A percentile compares a stretch with the other conserved stretches of the same genome.
These are phyloP conservation scores for Bipolaris sorokiniana DNA, from an alignment of 2,329 filamentous ascomycete genomes.

Conservation along the genomic window DNA sequence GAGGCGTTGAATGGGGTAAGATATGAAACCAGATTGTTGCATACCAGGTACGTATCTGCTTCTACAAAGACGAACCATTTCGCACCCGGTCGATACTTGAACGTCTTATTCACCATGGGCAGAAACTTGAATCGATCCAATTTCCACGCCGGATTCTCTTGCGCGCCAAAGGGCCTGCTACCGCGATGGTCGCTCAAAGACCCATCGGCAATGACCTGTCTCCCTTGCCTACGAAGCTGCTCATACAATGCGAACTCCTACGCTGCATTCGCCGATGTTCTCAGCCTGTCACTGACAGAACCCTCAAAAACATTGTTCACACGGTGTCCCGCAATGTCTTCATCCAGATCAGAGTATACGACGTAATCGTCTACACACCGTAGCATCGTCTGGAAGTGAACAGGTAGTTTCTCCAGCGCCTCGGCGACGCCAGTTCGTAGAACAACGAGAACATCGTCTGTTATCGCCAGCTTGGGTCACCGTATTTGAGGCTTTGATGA, in stretches of 20 bases:
- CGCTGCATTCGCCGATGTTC: conserved; percentile 2
- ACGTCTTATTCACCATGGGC: conserved; percentile 39
- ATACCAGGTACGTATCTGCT: conserved; percentile 62
- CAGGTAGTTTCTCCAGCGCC: conserved; percentile 59
- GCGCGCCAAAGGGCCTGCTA: conserved; percentile 12
- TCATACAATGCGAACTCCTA: conserved; percentile 43
- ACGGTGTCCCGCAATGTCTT: conserved; percentile 30
- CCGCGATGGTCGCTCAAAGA: conserved; percentile 15
- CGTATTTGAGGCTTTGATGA: background rate
- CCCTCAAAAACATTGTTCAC: conserved; percentile 41
- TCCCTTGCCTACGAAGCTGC: conserved; percentile 34
- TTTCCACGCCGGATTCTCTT: conserved; percentile 27
- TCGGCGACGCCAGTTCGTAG: conserved; percentile 64
- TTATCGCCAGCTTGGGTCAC: conserved; percentile 5
- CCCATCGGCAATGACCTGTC: conserved; percentile 22
- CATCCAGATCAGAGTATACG: conserved; percentile 45
- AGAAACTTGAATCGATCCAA: conserved; percentile 46
- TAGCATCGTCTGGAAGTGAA: conserved; percentile 44
- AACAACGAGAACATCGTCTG: conserved; percentile 57
- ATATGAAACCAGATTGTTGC: conserved; percentile 59
- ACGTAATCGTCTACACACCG: conserved; percentile 40
- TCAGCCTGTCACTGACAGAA: conserved; percentile 28
- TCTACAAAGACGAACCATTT: conserved; percentile 66
- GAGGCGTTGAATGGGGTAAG: conserved; percentile 56
- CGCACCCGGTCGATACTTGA: conserved; percentile 48